Evolutionary conservation across 2,329 filamentous ascomycete genomes (phyloP).

Genomic region (Fusarium duplospermum): DNA sequence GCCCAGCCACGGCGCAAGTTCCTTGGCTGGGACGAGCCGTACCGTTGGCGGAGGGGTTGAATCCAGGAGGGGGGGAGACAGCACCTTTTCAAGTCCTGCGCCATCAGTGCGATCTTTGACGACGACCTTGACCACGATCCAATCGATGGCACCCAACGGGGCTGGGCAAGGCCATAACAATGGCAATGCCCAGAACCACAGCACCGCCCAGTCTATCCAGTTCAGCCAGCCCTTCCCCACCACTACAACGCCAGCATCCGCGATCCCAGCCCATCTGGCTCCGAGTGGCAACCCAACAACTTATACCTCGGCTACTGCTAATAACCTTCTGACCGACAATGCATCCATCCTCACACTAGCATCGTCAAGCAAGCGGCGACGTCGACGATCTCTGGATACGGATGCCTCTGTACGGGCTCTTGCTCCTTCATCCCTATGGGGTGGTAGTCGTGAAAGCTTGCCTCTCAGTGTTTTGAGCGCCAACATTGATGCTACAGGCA

Average conservation of each 20-base stretch:
- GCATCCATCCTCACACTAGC: constrained; percentile 87
- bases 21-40: constrained; percentile 77
- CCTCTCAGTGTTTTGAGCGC: constrained; percentile 82
- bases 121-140: constrained; percentile 87
- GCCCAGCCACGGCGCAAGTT: constrained; percentile 77
- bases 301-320: constrained; percentile 82
- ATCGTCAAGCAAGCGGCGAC: constrained; percentile 81
- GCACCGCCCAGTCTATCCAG: constrained; percentile 64
- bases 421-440: constrained; percentile 85
- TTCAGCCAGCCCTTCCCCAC: constrained; percentile 75
- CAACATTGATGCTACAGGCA: constrained; percentile 67
- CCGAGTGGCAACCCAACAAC: constrained; percentile 72
- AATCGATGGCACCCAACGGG: constrained; percentile 74
- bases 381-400: constrained; percentile 84
- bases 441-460: constrained; percentile 82
- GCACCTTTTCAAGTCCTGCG: constrained; percentile 85
- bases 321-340: constrained; percentile 85
- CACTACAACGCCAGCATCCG: constrained; percentile 72
- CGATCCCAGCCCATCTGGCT: constrained; percentile 77
- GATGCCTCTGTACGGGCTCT: constrained; percentile 87
- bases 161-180: constrained; percentile 50
- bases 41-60: constrained; percentile 76
- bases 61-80: constrained; percentile 76
- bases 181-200: constrained; percentile 49
- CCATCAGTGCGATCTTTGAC: constrained; percentile 84